These are phyloP conservation scores for Pythium folliculosum DNA, from an alignment of 352 stramenopile genomes.

Conservation along the genomic window DNA sequence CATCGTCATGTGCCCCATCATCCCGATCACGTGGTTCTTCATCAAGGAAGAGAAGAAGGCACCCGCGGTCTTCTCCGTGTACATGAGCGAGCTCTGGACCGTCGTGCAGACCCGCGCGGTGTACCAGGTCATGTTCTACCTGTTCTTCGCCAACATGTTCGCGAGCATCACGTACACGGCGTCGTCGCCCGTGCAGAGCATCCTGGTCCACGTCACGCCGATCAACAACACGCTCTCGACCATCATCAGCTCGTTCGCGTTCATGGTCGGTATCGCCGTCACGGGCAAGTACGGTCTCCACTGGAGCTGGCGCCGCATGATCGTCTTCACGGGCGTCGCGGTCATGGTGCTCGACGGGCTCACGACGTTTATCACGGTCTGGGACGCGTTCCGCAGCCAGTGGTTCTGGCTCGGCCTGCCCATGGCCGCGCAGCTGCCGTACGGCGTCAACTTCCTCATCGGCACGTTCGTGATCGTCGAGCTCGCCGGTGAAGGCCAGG, in stretches of 20 bases:
- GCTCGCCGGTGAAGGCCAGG: slow-evolving; percentile 39
- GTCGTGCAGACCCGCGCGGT: slow-evolving; percentile 36
- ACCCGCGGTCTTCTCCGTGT: slow-evolving; percentile 20
- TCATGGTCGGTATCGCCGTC: slow-evolving; percentile 26
- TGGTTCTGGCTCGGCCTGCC: slow-evolving; percentile 29
- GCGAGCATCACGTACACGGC: slow-evolving; percentile 35
- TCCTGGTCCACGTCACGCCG: slow-evolving; percentile 34
- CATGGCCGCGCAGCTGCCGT: slow-evolving; percentile 35
- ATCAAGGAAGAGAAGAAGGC: slow-evolving; percentile 36
- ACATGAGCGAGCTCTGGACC: slow-evolving; percentile 34
- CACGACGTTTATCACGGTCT: slow-evolving; percentile 32
- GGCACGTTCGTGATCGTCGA: slow-evolving; percentile 33
- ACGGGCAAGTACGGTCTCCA: slow-evolving; percentile 26
- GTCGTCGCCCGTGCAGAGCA: slow-evolving; percentile 29
- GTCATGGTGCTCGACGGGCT: slow-evolving; percentile 15
- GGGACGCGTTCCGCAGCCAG: slow-evolving; percentile 32
- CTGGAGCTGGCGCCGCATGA: slow-evolving; percentile 25
- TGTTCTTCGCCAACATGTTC: slow-evolving; percentile 45
- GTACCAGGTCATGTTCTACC: slow-evolving; percentile 48
- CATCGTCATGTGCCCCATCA: slow-evolving; percentile 19
- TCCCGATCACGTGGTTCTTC: slow-evolving; percentile 36
- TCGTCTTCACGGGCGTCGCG: slow-evolving; percentile 23
- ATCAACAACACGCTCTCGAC: slow-evolving; percentile 42
- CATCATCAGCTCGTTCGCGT: slow-evolving; percentile 33
- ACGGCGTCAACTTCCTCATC: slow-evolving; percentile 36